phyloP scores from a whole-genome alignment of 768 basidiomycete species.

The Terana coerulea region DNA sequence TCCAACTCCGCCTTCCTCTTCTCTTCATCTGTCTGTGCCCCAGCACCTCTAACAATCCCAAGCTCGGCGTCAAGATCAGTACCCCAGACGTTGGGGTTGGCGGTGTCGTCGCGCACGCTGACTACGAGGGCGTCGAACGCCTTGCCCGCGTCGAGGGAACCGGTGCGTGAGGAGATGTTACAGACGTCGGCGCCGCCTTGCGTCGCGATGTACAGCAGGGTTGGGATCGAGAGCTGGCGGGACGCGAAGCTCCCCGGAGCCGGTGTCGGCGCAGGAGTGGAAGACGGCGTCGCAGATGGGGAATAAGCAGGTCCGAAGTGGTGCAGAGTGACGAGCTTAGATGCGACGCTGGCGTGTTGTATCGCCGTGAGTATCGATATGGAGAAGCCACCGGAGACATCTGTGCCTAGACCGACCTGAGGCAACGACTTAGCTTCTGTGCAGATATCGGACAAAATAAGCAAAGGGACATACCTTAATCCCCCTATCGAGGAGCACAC shows the following conservation, averaged over 20 bases:
- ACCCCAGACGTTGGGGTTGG: slow-evolving; percentile 57
- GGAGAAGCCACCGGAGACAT: slow-evolving; percentile 85
- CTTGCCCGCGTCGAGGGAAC: slow-evolving; percentile 78
- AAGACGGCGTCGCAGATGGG: slow-evolving; percentile 10
- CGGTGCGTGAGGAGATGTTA: slow-evolving; percentile 59
- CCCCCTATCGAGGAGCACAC: slow-evolving; percentile 73
- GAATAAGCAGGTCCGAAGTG: no score
- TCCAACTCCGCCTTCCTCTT: slow-evolving; percentile 38
- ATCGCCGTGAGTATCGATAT: slow-evolving; percentile 75
- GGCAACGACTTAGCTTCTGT: not conserved
- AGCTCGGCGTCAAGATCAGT: slow-evolving; percentile 32
- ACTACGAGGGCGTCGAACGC: slow-evolving; percentile 88
- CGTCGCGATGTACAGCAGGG: slow-evolving; percentile 88
- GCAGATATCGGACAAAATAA: not conserved
- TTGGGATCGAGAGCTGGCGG: slow-evolving; percentile 66
- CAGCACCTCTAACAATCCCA: slow-evolving; percentile 11
- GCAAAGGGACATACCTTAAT: slow-evolving; percentile 61
- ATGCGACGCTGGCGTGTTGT: slow-evolving; percentile 73
- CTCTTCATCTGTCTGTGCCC: slow-evolving; percentile 19
- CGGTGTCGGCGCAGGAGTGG: not conserved
- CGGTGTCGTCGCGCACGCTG: slow-evolving; percentile 46
- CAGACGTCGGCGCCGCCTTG: slow-evolving; percentile 88
- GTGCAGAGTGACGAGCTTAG: slow-evolving; percentile 69
- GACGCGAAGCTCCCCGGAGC: slow-evolving; percentile 38
- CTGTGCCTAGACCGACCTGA: slow-evolving; percentile 93